Evolutionary conservation across 2,329 filamentous ascomycete genomes (phyloP).

Genomic region (Chrysoporthe puriensis): DNA sequence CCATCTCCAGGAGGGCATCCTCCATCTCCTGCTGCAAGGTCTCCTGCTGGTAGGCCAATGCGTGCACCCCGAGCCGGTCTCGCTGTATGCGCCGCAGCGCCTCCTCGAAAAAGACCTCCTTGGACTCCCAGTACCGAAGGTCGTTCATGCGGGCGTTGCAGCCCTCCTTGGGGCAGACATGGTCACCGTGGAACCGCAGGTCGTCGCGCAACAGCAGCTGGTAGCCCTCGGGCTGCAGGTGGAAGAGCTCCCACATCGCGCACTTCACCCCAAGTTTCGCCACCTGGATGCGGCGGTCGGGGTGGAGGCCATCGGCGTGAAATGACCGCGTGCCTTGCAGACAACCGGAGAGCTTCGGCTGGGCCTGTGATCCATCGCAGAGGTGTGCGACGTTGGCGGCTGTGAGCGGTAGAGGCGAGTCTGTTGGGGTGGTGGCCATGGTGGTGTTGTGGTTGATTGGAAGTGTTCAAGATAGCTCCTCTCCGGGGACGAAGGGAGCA

Average conservation of each 20-base stretch:
- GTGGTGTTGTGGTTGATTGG: not conserved
- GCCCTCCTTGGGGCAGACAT: not conserved
- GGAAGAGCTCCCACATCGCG: not conserved
- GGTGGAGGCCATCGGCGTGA: not conserved
- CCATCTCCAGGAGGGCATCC: not conserved
- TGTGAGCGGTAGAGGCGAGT: not conserved
- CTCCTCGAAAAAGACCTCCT: not conserved
- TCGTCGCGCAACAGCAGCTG: not conserved
- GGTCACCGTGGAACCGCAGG: not conserved
- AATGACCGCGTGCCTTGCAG: not conserved
- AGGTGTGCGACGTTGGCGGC: not conserved
- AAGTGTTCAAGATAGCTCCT: no score
- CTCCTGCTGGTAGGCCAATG: not conserved
- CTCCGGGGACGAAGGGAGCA: no score
- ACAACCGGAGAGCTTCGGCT: not conserved
- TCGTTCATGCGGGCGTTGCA: not conserved
- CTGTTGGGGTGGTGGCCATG: not conserved
- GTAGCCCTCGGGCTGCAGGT: not conserved
- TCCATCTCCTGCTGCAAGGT: not conserved
- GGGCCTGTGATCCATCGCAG: not conserved
- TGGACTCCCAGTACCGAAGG: not conserved
- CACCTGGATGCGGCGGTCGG: not conserved
- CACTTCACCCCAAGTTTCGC: not conserved
- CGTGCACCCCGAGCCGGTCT: not conserved
- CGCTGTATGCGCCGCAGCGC: not conserved